phyloP scores from a whole-genome alignment of 352 stramenopile genomes.

The Globisporangium parvum region DNA sequence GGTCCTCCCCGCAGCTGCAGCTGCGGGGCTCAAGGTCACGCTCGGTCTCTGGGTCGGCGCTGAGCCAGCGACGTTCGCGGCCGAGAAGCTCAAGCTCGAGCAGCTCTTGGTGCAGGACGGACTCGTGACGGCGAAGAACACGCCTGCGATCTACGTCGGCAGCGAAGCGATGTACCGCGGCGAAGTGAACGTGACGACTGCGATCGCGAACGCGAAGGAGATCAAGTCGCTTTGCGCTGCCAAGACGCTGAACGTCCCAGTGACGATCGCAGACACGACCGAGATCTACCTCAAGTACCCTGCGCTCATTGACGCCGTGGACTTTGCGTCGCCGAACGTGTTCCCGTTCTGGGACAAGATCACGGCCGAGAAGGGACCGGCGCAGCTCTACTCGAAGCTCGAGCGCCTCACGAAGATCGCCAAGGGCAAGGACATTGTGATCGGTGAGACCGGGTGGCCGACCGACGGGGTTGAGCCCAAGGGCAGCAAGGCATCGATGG shows the following conservation, averaged over 20 bases:
- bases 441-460: conserved; percentile 69
- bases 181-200: conserved; percentile 37
- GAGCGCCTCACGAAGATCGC: conserved; percentile 18
- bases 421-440: conserved; percentile 40
- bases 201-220: conserved; percentile 34
- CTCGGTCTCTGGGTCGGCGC: conserved; percentile 61
- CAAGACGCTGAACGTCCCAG: conserved; percentile 25
- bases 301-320: conserved; percentile 34
- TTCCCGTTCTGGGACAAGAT: conserved; percentile 73
- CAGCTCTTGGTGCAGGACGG: conserved; percentile 19
- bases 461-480: conserved; percentile 28
- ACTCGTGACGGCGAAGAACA: conserved; percentile 20
- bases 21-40: conserved; percentile 38
- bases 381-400: conserved; percentile 38
- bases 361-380: conserved; percentile 22
- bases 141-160: conserved; percentile 57
- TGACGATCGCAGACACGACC: conserved; percentile 65
- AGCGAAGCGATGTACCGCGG: conserved; percentile 64
- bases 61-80: conserved; percentile 27
- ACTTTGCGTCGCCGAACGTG: conserved; percentile 51
- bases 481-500: conserved; percentile 28
- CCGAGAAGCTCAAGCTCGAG: conserved; percentile 33
- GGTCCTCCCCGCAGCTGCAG: conserved; percentile 38
- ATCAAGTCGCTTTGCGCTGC: conserved; percentile 28
- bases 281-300: conserved; percentile 52